These are phyloP conservation scores for Leccinum subtestaceum DNA, from an alignment of 768 basidiomycete species.

Conservation along the genomic window DNA sequence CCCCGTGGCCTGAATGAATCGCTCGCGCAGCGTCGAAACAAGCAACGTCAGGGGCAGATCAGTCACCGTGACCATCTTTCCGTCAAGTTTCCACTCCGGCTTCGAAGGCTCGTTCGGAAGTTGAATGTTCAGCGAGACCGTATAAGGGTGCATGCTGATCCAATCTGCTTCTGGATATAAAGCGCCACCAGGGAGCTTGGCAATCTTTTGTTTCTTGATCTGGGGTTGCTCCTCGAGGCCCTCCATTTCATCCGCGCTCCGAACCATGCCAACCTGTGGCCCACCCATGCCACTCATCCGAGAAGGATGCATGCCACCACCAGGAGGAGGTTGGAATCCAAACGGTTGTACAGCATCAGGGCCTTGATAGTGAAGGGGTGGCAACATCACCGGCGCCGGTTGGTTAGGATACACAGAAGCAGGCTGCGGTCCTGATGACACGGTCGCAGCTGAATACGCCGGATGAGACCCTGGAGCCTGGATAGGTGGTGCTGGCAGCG, in stretches of 20 bases:
- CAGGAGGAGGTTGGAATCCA: conserved; percentile 69
- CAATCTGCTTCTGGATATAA: conserved; percentile 87
- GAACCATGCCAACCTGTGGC: conserved; percentile 67
- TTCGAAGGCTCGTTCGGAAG: conserved; percentile 79
- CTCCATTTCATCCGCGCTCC: conserved; percentile 81
- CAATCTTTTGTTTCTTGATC: conserved; percentile 84
- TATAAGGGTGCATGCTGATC: conserved; percentile 88
- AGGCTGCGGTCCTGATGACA: conserved; percentile 91
- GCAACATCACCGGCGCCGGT: conserved; percentile 72
- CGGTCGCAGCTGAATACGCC: conserved; percentile 76
- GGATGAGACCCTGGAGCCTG: conserved; percentile 44
- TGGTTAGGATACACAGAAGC: conserved; percentile 64
- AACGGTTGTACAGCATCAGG: conserved; percentile 74
- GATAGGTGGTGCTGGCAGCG: conserved; percentile 67
- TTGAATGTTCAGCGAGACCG: conserved; percentile 82
- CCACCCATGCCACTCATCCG: conserved; percentile 60
- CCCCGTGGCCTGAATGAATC: conserved; percentile 75
- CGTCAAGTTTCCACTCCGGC: conserved; percentile 93
- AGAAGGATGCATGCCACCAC: conserved; percentile 68
- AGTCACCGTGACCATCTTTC: conserved; percentile 68
- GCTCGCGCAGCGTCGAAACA: conserved; percentile 87
- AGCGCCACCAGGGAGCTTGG: conserved; percentile 80
- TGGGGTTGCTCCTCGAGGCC: conserved; percentile 69
- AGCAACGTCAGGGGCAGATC: conserved; percentile 83
- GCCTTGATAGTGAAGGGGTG: conserved; percentile 83